phyloP scores from a whole-genome alignment of 2,329 filamentous ascomycete genomes.

The Pseudocercospora crystallina region DNA sequence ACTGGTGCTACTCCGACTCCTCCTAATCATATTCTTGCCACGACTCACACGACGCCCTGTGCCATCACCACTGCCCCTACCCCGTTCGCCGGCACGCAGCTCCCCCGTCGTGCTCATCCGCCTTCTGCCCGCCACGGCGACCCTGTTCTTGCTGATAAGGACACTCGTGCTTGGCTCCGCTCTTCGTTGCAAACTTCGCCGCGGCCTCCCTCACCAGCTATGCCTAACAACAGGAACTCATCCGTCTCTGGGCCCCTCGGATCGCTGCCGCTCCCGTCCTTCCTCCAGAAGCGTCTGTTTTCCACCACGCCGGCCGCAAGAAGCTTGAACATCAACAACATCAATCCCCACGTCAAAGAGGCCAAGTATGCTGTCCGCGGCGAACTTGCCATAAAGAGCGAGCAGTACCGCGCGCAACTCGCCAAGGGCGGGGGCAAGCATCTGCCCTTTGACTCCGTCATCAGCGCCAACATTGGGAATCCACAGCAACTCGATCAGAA shows the following conservation, averaged over 20 bases:
- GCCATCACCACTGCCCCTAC: too few species aligned
- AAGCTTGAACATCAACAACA: conserved; percentile 72
- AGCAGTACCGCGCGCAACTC: conserved; percentile 79
- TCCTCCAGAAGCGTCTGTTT: conserved; percentile 26
- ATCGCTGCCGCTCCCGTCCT: conserved; percentile 24
- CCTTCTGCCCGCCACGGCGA: too few species aligned
- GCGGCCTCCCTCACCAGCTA: not conserved
- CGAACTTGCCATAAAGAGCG: conserved; percentile 89
- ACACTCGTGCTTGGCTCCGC: too few species aligned
- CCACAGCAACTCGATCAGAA: conserved; percentile 98
- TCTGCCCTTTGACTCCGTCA: conserved; percentile 85
- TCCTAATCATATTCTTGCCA: too few species aligned
- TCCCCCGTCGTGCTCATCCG: too few species aligned
- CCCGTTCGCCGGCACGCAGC: too few species aligned
- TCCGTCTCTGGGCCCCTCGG: conserved; percentile 17
- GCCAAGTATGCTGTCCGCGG: conserved; percentile 97
- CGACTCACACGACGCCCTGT: too few species aligned
- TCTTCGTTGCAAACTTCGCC: not conserved
- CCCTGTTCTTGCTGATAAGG: too few species aligned
- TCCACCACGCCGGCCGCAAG: conserved; percentile 16
- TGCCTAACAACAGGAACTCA: not conserved
- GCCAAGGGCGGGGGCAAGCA: conserved; percentile 56
- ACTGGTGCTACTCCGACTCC: too few species aligned
- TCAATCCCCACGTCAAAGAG: conserved; percentile 83
- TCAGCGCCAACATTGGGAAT: conserved; percentile 98